phyloP scores from a whole-genome alignment of 768 basidiomycete species.

The Trametes cubensis region DNA sequence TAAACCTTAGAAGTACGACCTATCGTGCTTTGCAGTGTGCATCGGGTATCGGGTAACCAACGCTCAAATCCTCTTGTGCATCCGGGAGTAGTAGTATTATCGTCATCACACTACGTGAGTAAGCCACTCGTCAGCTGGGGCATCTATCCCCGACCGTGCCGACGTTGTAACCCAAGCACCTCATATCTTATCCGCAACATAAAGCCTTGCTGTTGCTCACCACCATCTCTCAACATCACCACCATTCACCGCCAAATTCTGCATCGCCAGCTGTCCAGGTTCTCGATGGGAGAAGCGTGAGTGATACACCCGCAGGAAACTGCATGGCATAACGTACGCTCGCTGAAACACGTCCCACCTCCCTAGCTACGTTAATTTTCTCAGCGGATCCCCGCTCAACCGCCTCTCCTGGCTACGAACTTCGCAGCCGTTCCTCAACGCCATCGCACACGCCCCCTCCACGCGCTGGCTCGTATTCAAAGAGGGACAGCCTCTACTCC shows the following conservation, averaged over 20 bases:
- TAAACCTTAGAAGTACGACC: not conserved
- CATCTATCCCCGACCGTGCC: not conserved
- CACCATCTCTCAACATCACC: not conserved
- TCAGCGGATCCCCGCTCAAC: slow-evolving; percentile 72
- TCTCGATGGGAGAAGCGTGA: slow-evolving; percentile 21
- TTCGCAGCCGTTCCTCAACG: slow-evolving; percentile 75
- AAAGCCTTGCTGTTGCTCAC: not conserved
- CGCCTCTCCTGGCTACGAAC: slow-evolving; percentile 81
- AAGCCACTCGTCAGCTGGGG: slow-evolving; percentile 12
- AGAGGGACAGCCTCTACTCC: slow-evolving; percentile 64
- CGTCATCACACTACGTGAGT: slow-evolving; percentile 6
- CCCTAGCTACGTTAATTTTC: slow-evolving; percentile 50
- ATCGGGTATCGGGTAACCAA: not conserved
- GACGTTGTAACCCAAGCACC: not conserved
- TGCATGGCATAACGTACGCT: slow-evolving; percentile 14
- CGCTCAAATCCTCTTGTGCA: not conserved
- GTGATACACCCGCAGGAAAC: slow-evolving; percentile 9
- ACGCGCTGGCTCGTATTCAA: slow-evolving; percentile 83
- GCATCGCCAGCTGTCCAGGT: slow-evolving; percentile 7
- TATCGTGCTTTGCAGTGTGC: not conserved
- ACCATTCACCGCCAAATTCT: slow-evolving; percentile 20
- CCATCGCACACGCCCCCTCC: slow-evolving; percentile 57
- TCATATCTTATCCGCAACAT: not conserved
- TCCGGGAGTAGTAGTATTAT: not conserved
- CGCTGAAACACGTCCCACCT: slow-evolving; percentile 1